Conservation (phyloP, 768 basidiomycete genomes). For the Gymnopilus dilepis region DNA sequence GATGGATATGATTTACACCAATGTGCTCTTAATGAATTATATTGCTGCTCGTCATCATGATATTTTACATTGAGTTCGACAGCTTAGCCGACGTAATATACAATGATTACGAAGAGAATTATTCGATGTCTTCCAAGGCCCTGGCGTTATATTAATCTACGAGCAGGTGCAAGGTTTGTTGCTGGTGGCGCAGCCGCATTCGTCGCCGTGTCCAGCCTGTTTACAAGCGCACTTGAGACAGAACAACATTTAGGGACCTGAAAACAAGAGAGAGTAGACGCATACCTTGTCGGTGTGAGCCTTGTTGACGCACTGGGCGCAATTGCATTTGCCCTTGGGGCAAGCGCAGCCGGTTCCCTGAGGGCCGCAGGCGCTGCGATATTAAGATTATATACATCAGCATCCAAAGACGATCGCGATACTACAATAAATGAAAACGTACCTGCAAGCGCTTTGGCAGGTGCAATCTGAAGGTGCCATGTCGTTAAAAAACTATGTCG, state of each 20-base stretch:
- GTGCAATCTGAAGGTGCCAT: constrained; percentile 18
- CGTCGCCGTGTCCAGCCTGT: constrained; percentile 22
- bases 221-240: constrained; percentile 40
- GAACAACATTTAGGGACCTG: not conserved
- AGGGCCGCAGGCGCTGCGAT: constrained; percentile 40
- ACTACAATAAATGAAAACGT: not conserved
- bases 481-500: not conserved
- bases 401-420: not conserved
- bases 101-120: no score
- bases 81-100: no score
- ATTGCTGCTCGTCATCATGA: no score
- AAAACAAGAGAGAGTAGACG: not conserved
- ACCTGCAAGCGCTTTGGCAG: constrained; percentile 22
- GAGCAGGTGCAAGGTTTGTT: constrained; percentile 42
- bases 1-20: no score
- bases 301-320: constrained; percentile 43
- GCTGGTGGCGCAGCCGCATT: constrained; percentile 37
- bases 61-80: no score
- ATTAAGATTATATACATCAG: not conserved
- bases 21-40: no score
- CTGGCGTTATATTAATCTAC: constrained; percentile 7
- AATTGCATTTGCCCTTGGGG: constrained; percentile 40
- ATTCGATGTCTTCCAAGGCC: no score
- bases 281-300: constrained; percentile 40
- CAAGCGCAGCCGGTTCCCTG: constrained; percentile 43